Evolutionary conservation across 768 basidiomycete species (phyloP).

Genomic region (Rhodotorula graminis): DNA sequence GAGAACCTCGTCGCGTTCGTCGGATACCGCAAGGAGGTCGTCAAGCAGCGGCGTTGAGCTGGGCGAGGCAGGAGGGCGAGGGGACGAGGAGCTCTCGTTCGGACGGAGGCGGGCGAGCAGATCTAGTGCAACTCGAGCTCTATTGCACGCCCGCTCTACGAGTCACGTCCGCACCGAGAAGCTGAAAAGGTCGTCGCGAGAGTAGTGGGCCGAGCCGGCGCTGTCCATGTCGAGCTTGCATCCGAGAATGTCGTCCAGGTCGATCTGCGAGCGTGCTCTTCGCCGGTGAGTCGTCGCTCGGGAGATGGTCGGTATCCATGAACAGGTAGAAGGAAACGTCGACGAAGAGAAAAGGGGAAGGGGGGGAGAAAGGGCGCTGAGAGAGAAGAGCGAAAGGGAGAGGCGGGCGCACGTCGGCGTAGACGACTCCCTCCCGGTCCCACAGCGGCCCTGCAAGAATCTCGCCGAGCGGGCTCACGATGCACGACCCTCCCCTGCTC

Average conservation of each 20-base stretch:
- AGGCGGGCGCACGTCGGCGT: slow-evolving; percentile 41
- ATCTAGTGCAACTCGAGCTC: too few species aligned
- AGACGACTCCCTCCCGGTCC: slow-evolving; percentile 54
- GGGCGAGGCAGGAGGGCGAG: too few species aligned
- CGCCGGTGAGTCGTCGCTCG: too few species aligned
- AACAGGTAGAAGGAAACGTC: too few species aligned
- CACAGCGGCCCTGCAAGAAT: slow-evolving; percentile 60
- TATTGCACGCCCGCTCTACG: neutral
- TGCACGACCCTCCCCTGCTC: slow-evolving; percentile 62
- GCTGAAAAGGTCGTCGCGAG: slow-evolving; percentile 48
- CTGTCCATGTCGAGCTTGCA: slow-evolving; percentile 63
- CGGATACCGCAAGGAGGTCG: slow-evolving; percentile 46
- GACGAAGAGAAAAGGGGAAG: too few species aligned
- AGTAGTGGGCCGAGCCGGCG: slow-evolving; percentile 56
- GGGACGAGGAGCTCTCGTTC: too few species aligned
- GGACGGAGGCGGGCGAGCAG: too few species aligned
- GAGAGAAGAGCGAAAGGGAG: too few species aligned
- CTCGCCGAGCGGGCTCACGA: slow-evolving; percentile 58
- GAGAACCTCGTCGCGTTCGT: slow-evolving; percentile 51
- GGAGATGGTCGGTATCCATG: too few species aligned
- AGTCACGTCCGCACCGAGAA: neutral
- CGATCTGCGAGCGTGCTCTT: slow-evolving; percentile 51
- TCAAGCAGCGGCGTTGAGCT: slow-evolving; percentile 1
- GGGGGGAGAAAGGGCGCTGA: too few species aligned
- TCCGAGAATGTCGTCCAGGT: slow-evolving; percentile 57